Conservation (phyloP, 139 green algal genomes). For the Pedinophyceae sp. region DNA sequence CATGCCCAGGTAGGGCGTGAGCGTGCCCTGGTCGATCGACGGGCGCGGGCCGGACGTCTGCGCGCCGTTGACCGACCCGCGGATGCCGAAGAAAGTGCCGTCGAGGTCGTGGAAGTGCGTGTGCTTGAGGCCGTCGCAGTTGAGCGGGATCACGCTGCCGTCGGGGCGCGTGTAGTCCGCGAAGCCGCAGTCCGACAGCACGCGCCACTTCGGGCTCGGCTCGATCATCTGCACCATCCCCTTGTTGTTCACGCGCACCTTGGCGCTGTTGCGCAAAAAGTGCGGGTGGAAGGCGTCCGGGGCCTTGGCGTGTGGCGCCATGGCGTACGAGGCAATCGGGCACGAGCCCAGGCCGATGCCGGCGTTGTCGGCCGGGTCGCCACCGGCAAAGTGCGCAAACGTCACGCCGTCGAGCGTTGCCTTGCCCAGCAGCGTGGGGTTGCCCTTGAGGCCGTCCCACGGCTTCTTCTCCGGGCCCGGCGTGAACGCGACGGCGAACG, state of each 20-base stretch:
- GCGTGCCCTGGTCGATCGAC: neutral
- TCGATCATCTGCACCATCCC: constrained; percentile 13
- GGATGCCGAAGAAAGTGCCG: neutral
- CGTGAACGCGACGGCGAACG: constrained; percentile 25
- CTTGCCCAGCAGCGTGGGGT: constrained; percentile 18
- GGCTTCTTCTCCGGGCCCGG: constrained; percentile 29
- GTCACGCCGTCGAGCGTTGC: constrained; percentile 12
- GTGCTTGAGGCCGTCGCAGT: constrained; percentile 33
- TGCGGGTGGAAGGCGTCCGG: constrained; percentile 35
- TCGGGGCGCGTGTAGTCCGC: constrained; percentile 4
- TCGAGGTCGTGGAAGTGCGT: constrained; percentile 18
- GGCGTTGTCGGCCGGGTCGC: neutral
- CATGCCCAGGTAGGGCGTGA: neutral
- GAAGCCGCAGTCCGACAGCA: constrained; percentile 21
- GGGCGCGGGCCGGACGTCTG: neutral
- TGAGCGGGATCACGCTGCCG: constrained; percentile 17
- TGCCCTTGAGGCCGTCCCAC: constrained; percentile 29
- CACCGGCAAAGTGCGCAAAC: constrained; percentile 23
- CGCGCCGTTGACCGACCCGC: neutral
- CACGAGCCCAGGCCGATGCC: no score
- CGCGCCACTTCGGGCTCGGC: constrained; percentile 20
- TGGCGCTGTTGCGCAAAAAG: constrained; percentile 15
- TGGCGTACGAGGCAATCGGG: no score
- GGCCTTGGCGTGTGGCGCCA: constrained; percentile 24
- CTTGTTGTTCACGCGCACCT: constrained; percentile 10